Conservation (phyloP, 108 stramenopile genomes). For the Skeletonema tropicum region DNA sequence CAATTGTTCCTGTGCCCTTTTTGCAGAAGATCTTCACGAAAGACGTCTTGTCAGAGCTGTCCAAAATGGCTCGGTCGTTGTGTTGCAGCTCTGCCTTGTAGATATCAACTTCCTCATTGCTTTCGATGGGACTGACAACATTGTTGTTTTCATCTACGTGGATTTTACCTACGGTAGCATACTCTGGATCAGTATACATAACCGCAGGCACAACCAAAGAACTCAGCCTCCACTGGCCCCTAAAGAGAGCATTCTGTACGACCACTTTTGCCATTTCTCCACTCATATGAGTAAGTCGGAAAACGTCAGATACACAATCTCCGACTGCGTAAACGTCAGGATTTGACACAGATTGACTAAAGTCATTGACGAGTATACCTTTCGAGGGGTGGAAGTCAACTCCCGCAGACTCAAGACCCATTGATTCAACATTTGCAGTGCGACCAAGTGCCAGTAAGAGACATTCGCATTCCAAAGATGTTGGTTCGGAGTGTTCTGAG, state of each 20-base stretch:
- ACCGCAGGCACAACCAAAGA: conserved; percentile 91
- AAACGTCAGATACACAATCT: conserved; percentile 89
- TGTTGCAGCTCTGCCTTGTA: conserved; percentile 79
- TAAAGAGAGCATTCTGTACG: conserved; percentile 90
- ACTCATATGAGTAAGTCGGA: conserved; percentile 86
- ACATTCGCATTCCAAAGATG: conserved; percentile 79
- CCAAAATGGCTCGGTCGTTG: conserved; percentile 94
- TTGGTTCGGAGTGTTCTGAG: conserved; percentile 11
- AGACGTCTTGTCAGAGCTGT: conserved; percentile 76
- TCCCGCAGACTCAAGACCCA: conserved; percentile 86
- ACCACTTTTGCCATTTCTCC: conserved; percentile 96
- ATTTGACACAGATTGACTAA: conserved; percentile 78
- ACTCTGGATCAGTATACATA: conserved; percentile 96
- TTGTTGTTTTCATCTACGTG: conserved; percentile 66
- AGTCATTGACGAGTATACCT: conserved; percentile 89
- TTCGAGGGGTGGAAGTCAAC: conserved; percentile 76
- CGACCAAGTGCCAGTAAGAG: conserved; percentile 92
- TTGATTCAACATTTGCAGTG: conserved; percentile 86
- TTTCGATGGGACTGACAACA: conserved; percentile 29
- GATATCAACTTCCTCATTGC: conserved; percentile 36
- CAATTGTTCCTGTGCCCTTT: conserved; percentile 88
- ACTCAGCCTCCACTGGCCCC: conserved; percentile 84
- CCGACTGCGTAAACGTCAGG: conserved; percentile 92
- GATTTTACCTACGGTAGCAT: conserved; percentile 77
- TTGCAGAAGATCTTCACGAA: conserved; percentile 88